These are phyloP conservation scores for Pistacia integerrima DNA, from an alignment of 345 rosid species.

Conservation along the genomic window DNA sequence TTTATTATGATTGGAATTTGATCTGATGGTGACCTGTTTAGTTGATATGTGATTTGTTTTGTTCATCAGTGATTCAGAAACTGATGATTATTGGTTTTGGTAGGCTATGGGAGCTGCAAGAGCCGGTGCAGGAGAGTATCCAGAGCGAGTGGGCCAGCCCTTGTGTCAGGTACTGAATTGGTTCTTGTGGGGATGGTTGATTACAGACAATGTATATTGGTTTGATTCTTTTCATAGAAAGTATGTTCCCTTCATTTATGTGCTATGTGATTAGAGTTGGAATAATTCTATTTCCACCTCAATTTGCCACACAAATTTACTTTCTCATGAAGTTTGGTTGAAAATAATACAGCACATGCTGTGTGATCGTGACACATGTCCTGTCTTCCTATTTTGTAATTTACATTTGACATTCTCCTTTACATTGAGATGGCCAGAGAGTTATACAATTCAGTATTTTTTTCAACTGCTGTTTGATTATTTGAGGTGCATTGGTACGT, in stretches of 20 bases:
- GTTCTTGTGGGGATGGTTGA: background rate
- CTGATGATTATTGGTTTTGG: conserved; percentile 23
- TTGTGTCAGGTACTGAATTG: conserved; percentile 68
- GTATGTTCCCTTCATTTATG: background rate
- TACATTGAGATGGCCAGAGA: too few species aligned
- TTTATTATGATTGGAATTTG: background rate
- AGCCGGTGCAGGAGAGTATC: conserved; percentile 61
- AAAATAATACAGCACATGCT: background rate
- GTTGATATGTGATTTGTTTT: conserved; percentile 24
- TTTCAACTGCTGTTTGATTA: background rate
- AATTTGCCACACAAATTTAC: background rate
- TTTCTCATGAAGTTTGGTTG: background rate
- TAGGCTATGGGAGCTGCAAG: conserved; percentile 67
- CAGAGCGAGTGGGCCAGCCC: conserved; percentile 79
- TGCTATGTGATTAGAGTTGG: conserved; percentile 4
- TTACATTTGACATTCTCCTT: too few species aligned
- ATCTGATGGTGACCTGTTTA: conserved; percentile 5
- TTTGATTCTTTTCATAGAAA: conserved; percentile 4
- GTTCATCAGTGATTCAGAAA: background rate
- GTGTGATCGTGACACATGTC: too few species aligned
- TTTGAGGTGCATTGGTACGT: background rate
- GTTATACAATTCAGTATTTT: background rate
- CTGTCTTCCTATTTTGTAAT: too few species aligned
- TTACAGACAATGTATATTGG: conserved; percentile 24
- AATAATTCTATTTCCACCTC: background rate